These are phyloP conservation scores for Trichoderma sp. DNA, from an alignment of 2,329 filamentous ascomycete species.

Conservation along the genomic window DNA sequence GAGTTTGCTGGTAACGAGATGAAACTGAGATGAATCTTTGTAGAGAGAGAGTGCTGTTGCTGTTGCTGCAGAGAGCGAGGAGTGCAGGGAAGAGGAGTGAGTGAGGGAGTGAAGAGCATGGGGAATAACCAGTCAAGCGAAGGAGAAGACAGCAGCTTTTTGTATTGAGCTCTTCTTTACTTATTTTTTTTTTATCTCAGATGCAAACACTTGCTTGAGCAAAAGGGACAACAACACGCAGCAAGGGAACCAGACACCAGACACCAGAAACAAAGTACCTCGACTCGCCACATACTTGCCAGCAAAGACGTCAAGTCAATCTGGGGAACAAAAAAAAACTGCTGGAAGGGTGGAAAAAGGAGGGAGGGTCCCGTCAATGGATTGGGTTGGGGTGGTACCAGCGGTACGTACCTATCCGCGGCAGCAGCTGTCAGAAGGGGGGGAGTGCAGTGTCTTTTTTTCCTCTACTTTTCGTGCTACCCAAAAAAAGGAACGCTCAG, in stretches of 20 bases:
- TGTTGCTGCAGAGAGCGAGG: not conserved
- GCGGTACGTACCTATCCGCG: not conserved
- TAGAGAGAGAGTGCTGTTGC: too few relatives aligned
- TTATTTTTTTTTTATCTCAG: not conserved
- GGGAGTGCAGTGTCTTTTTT: not conserved
- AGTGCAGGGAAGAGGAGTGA: not conserved
- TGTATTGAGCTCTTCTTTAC: constrained; percentile 3
- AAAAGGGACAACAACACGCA: constrained; percentile 34
- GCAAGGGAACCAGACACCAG: constrained; percentile 24
- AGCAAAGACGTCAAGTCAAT: constrained; percentile 6
- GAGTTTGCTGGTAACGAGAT: not conserved
- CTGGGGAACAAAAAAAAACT: constrained; percentile 9
- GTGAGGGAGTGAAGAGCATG: constrained; percentile 11
- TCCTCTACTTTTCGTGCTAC: not conserved
- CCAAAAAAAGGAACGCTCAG: not conserved
- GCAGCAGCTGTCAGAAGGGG: constrained; percentile 19
- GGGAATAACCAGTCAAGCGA: not conserved
- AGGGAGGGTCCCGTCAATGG: not conserved
- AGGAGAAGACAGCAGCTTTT: constrained; percentile 15
- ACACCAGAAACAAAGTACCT: not conserved
- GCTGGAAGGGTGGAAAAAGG: not conserved
- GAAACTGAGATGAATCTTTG: not conserved
- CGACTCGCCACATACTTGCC: constrained; percentile 8
- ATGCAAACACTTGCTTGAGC: constrained; percentile 18
- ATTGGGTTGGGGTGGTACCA: not conserved